phyloP scores from a whole-genome alignment of 305 asterid species.

The Fraxinus velutina region DNA sequence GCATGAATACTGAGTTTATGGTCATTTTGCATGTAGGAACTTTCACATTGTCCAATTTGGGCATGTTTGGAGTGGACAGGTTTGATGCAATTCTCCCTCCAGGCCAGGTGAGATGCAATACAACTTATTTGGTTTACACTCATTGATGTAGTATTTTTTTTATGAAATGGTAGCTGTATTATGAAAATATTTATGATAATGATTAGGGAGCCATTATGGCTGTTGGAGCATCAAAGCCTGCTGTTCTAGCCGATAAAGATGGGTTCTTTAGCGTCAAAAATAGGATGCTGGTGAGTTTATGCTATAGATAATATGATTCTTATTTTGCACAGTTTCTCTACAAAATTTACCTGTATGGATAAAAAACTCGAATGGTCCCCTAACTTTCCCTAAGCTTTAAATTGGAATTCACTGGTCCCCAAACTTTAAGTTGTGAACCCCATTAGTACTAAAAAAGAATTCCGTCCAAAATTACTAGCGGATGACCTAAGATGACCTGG shows the following conservation, averaged over 20 bases:
- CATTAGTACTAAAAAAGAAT: not conserved
- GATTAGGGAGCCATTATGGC: conserved; percentile 97
- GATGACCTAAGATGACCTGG: not conserved
- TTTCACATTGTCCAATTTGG: conserved; percentile 81
- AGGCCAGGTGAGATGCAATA: conserved; percentile 61
- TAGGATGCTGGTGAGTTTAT: conserved; percentile 64
- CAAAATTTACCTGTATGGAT: not conserved
- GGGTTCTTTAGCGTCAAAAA: conserved; percentile 66
- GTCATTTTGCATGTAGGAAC: conserved; percentile 54
- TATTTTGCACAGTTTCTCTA: not conserved
- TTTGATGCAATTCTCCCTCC: conserved; percentile 99
- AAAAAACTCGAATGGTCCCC: not conserved
- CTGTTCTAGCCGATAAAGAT: conserved; percentile 56
- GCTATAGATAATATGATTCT: not conserved
- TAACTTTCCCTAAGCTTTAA: not conserved
- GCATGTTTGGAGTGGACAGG: conserved; percentile 96
- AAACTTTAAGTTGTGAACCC: not conserved
- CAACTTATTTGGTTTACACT: not conserved
- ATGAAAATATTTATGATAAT: conserved; percentile 22
- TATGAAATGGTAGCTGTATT: not conserved
- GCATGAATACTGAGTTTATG: conserved; percentile 10
- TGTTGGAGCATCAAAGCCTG: conserved; percentile 92
- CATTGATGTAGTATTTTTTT: not conserved
- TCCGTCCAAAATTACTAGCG: not conserved
- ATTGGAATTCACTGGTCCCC: not conserved